Evolutionary conservation across 495 filamentous ascomycete species (phyloP), one percentile per base, ranked within the genome.

Genomic region (Poronia punctata): DNA sequence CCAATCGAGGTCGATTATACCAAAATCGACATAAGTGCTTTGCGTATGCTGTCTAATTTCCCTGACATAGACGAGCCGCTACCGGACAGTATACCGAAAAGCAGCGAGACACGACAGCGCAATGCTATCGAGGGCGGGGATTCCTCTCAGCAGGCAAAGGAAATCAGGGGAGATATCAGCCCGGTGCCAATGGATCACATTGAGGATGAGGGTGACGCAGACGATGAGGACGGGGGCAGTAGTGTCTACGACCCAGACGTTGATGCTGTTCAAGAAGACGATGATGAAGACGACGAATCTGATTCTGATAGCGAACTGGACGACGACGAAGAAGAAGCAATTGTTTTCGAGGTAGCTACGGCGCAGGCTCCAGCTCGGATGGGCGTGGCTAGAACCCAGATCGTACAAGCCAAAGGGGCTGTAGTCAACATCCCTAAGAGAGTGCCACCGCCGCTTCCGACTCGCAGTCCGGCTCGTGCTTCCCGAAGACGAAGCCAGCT

Each of bases 401-500:
- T 65, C 21, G 54, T 67, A 32, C 64, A 69, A 21, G 70, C 64
- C 19, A 63, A 76, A 31, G 81, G 80, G 12, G 72, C 75, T 17
- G 55, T 86, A 11, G 80, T 89, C 18, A 82, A 74, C 15, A 87
- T 89, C 53, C 76, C 82, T 1, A 86, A 85, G 61, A 66, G 82
- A 20, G 61, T 78, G 2, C 69, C 80, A 5, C 83, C 84, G 9
- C 65, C 79, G 2, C 68, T 86, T 14, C 82, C 82, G 3, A 66
- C 71, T 3, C 67, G 79, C 21, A 81, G 74, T 43, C 79, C 83
- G 8, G 69, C 67, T 5, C 60, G 69, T 32, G 35, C 52, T 7
- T 73, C 69, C 7, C 47, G 62, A 14, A 63, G 52, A 33, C 64
- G 61, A 45, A 68, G 53, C 20, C 53, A 57, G 37, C 53, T 57